Evolutionary conservation across 805 yeast species (phyloP).

Genomic region (Saccharomycopsis schoenii): DNA sequence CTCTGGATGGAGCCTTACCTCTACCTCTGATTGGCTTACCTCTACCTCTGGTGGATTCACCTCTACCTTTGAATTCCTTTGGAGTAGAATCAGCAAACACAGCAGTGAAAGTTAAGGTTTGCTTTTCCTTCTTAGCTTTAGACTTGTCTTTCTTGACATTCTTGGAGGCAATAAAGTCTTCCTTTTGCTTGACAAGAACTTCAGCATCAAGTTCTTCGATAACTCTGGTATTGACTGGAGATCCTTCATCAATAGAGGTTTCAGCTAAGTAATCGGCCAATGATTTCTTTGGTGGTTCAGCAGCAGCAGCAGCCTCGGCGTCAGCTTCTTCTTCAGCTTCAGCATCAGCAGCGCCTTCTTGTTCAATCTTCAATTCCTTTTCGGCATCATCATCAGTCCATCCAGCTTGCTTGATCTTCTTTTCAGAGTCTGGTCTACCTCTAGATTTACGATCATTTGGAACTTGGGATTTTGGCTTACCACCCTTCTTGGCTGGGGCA

Average conservation of each 20-base stretch:
- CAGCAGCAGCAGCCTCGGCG: slow-evolving; percentile 31
- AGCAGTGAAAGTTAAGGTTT: slow-evolving; percentile 63
- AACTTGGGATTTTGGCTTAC: slow-evolving; percentile 43
- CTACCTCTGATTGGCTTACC: slow-evolving; percentile 26
- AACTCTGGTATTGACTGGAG: slow-evolving; percentile 31
- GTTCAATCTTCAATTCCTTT: slow-evolving; percentile 55
- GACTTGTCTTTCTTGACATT: slow-evolving; percentile 56
- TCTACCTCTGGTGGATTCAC: slow-evolving; percentile 27
- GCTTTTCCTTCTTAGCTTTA: slow-evolving; percentile 78
- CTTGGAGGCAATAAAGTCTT: slow-evolving; percentile 49
- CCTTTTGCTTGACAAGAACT: slow-evolving; percentile 52
- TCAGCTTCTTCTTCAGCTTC: slow-evolving; percentile 34
- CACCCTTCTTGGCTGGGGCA: slow-evolving; percentile 43
- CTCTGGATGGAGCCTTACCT: slow-evolving; percentile 24
- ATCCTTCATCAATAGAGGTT: slow-evolving; percentile 38
- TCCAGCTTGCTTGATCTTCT: slow-evolving; percentile 67
- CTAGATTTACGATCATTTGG: slow-evolving; percentile 74
- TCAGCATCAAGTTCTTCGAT: slow-evolving; percentile 38
- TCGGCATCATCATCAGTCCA: slow-evolving; percentile 80
- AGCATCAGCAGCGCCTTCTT: slow-evolving; percentile 29
- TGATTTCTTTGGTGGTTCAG: slow-evolving; percentile 47
- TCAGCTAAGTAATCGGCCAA: slow-evolving; percentile 82
- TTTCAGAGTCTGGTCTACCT: slow-evolving; percentile 76
- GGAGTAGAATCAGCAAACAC: slow-evolving; percentile 52
- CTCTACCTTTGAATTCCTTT: slow-evolving; percentile 25